These are phyloP conservation scores for Papiliotrema fonsecae DNA, from an alignment of 1,284 basidiomycete species.

Conservation along the genomic window DNA sequence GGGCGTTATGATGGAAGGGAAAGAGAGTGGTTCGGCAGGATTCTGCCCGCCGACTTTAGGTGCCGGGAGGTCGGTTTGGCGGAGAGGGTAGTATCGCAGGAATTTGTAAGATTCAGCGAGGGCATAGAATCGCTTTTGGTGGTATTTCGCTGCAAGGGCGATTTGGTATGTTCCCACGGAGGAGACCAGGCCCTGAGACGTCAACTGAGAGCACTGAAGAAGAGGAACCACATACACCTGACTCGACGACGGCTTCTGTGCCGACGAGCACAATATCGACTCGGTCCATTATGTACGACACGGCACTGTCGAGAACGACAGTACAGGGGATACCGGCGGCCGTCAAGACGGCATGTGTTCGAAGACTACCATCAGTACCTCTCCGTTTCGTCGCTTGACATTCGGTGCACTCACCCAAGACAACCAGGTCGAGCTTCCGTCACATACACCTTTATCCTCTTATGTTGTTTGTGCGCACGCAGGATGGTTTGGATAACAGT, in stretches of 20 bases:
- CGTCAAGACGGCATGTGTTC: constrained; percentile 77
- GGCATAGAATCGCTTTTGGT: constrained; percentile 94
- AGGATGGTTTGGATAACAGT: constrained; percentile 93
- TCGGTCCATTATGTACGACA: constrained; percentile 94
- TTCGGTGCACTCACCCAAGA: constrained; percentile 24
- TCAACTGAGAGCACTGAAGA: background rate
- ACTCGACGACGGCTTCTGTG: constrained; percentile 95
- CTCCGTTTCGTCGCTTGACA: background rate
- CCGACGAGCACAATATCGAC: constrained; percentile 93
- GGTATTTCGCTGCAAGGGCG: constrained; percentile 89
- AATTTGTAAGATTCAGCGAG: constrained; percentile 98
- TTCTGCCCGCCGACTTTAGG: constrained; percentile 11
- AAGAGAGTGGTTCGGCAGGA: constrained; percentile 18
- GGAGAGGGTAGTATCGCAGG: constrained; percentile 90
- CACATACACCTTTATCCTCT: constrained; percentile 94
- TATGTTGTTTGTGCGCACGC: constrained; percentile 73
- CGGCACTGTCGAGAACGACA: constrained; percentile 91
- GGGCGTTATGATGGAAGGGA: constrained; percentile 18
- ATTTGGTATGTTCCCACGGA: constrained; percentile 92
- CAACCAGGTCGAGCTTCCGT: constrained; percentile 53
- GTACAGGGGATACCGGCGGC: constrained; percentile 88
- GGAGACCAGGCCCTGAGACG: constrained; percentile 40
- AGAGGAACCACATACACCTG: constrained; percentile 53
- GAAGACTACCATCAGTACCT: constrained; percentile 56
- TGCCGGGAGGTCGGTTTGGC: constrained; percentile 88